Evolutionary conservation across 2,329 filamentous ascomycete species (phyloP).

Genomic region (Aspergillus cejpii): DNA sequence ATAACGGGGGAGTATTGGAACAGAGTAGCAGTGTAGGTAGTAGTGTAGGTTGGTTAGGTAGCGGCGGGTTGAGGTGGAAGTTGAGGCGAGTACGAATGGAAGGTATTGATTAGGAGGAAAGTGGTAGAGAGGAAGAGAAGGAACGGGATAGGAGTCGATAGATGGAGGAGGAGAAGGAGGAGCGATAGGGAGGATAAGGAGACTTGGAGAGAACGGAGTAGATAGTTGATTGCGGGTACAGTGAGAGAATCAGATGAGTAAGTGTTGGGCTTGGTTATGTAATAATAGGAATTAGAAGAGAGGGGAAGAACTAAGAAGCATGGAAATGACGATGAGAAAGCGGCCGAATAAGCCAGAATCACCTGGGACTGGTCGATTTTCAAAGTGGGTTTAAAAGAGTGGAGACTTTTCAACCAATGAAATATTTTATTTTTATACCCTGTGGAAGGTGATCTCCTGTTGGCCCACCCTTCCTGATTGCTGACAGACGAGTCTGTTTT

Average conservation of each 20-base stretch:
- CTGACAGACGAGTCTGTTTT: background rate
- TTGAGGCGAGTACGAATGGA: conserved; percentile 7
- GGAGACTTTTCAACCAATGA: background rate
- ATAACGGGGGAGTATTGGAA: conserved; percentile 3
- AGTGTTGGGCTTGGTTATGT: conserved; percentile 4
- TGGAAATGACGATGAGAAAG: conserved; percentile 13
- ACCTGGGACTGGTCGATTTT: conserved; percentile 7
- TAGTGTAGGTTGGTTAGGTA: conserved; percentile 2
- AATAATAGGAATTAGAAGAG: background rate
- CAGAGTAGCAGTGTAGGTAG: background rate
- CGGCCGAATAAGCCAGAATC: conserved; percentile 21
- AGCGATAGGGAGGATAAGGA: conserved; percentile 14
- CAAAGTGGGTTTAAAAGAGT: background rate
- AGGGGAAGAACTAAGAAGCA: conserved; percentile 10
- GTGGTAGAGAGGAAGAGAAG: conserved; percentile 14
- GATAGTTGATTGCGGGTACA: conserved; percentile 1
- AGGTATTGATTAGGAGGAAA: conserved; percentile 14
- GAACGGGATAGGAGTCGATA: conserved; percentile 13
- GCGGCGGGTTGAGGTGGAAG: conserved; percentile 6
- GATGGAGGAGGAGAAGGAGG: conserved; percentile 5
- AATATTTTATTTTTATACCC: too few species aligned
- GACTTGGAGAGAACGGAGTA: too few species aligned
- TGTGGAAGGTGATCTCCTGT: conserved; percentile 9
- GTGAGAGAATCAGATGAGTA: conserved; percentile 6
- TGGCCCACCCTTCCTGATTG: conserved; percentile 4